Percentiles rank a stretch among this genome's conserved stretches.
phyloP scores from a whole-genome alignment of 2,329 filamentous ascomycete genomes.

The Fusarium tupiense region DNA sequence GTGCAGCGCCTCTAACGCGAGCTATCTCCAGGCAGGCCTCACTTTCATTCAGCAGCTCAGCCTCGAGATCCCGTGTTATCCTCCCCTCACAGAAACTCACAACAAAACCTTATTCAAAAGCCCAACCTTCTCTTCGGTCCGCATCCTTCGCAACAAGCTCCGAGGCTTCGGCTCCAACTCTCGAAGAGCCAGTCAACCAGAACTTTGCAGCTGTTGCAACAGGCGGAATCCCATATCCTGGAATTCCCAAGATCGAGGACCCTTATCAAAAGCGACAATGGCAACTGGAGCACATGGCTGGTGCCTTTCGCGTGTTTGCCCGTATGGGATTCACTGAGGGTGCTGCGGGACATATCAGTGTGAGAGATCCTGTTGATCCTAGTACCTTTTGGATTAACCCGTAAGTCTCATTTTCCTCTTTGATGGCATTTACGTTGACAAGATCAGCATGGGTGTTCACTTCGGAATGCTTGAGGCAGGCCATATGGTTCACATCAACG shows the following conservation, averaged over 20 bases:
- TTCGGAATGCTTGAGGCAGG: conserved; percentile 69
- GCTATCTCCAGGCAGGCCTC: conserved; percentile 12
- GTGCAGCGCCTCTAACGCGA: conserved; percentile 18
- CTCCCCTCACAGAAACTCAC: conserved; percentile 1
- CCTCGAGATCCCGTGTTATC: not conserved
- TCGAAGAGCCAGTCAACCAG: conserved; percentile 23
- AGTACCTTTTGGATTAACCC: conserved; percentile 75
- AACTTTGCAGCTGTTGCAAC: conserved; percentile 43
- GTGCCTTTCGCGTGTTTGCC: conserved; percentile 59
- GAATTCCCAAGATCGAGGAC: conserved; percentile 65
- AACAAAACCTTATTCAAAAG: not conserved
- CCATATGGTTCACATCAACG: conserved; percentile 71
- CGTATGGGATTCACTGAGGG: conserved; percentile 66
- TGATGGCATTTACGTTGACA: not conserved
- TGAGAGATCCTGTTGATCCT: conserved; percentile 68
- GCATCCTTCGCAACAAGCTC: conserved; percentile 36
- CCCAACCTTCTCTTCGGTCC: not conserved
- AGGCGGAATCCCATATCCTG: conserved; percentile 51
- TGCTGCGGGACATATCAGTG: conserved; percentile 71
- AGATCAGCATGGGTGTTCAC: conserved; percentile 59
- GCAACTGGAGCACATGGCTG: conserved; percentile 55
- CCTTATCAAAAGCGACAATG: conserved; percentile 53
- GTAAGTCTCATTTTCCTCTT: conserved; percentile 11
- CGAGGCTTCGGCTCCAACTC: conserved; percentile 5
- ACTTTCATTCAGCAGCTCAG: conserved; percentile 25